A percentile compares a stretch with the other conserved stretches of the same genome.
These are phyloP conservation scores for Cercospora zeae-maydis DNA, from an alignment of 2,329 filamentous ascomycete genomes.

Conservation along the genomic window DNA sequence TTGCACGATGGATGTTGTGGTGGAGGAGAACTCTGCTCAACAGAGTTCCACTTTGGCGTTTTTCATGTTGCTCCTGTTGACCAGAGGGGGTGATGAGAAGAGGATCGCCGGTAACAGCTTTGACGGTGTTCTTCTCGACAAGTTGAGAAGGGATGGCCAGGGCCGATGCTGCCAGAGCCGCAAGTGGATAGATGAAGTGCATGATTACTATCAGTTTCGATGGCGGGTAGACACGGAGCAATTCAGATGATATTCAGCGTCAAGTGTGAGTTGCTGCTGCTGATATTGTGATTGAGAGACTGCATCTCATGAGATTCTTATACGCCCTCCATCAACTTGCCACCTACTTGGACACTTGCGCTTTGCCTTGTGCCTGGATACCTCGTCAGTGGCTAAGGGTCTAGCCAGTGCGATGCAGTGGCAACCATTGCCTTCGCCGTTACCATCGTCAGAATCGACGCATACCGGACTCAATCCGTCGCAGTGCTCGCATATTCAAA, in stretches of 20 bases:
- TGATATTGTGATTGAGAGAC: background rate
- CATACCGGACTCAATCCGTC: slow-evolving; percentile 8
- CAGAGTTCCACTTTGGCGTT: background rate
- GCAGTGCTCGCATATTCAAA: background rate
- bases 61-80: background rate
- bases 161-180: slow-evolving; percentile 1
- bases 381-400: slow-evolving; percentile 3
- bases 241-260: background rate
- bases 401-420: background rate
- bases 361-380: background rate
- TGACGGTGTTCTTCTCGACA: slow-evolving; percentile 1
- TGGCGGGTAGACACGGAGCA: background rate
- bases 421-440: background rate
- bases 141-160: slow-evolving; percentile 4
- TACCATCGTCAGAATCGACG: background rate
- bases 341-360: background rate
- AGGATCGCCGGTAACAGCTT: slow-evolving; percentile 1
- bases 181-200: slow-evolving; percentile 8
- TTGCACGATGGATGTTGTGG: slow-evolving; percentile 19
- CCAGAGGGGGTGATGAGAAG: slow-evolving; percentile 8
- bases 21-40: background rate
- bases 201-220: background rate
- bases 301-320: background rate
- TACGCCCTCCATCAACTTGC: background rate
- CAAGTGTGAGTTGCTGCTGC: background rate